phyloP scores from a whole-genome alignment of 2,329 filamentous ascomycete species.

The Calonectria hongkongensis region DNA sequence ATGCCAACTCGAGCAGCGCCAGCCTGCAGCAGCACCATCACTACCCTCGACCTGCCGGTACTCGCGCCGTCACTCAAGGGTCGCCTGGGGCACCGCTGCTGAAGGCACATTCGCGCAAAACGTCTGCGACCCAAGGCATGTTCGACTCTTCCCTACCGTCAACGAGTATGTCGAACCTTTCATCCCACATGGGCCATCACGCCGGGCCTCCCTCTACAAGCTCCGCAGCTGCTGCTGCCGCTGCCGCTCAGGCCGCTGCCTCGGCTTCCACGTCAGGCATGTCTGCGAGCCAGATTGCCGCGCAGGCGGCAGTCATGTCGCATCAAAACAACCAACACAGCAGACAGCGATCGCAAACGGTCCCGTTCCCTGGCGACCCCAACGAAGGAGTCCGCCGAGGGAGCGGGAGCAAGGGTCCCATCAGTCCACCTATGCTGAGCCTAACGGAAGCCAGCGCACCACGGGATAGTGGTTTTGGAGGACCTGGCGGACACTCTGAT shows the following conservation, averaged over 20 bases:
- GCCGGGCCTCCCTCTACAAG: constrained; percentile 41
- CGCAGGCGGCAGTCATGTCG: constrained; percentile 84
- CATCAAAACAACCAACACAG: constrained; percentile 71
- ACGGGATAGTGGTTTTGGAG: constrained; percentile 72
- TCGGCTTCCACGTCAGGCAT: constrained; percentile 61
- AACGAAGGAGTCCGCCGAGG: constrained; percentile 66
- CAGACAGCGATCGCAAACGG: constrained; percentile 84
- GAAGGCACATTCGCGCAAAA: constrained; percentile 74
- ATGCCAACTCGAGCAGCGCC: constrained; percentile 68
- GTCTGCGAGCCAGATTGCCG: constrained; percentile 85
- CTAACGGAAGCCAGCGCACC: constrained; percentile 79
- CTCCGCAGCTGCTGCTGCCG: constrained; percentile 49
- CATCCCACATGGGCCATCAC: constrained; percentile 68
- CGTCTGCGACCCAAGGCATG: constrained; percentile 84
- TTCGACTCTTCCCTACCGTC: constrained; percentile 85
- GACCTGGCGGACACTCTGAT: constrained; percentile 70
- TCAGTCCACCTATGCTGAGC: constrained; percentile 78
- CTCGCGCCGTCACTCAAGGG: constrained; percentile 56
- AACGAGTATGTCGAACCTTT: constrained; percentile 73
- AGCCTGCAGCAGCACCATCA: constrained; percentile 69
- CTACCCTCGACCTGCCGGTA: constrained; percentile 73
- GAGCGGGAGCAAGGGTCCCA: constrained; percentile 69
- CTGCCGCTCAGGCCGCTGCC: constrained; percentile 62
- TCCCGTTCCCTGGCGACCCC: constrained; percentile 74
- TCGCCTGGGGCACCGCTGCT: constrained; percentile 56